These are phyloP conservation scores for Mollisia scopiformis DNA, from an alignment of 2,329 filamentous ascomycete genomes.

Conservation along the genomic window DNA sequence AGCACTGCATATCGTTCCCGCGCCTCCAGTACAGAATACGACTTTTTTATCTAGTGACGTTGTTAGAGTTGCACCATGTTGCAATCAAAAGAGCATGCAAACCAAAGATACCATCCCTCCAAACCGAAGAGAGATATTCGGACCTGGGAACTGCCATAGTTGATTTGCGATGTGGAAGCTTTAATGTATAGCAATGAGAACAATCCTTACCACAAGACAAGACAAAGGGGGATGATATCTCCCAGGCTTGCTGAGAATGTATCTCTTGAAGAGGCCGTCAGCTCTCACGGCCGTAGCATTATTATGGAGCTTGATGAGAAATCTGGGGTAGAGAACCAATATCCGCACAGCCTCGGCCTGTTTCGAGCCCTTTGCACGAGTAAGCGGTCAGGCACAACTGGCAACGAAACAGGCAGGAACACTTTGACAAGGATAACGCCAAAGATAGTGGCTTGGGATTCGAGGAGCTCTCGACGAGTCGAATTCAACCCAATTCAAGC, in stretches of 20 bases:
- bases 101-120: constrained; percentile 90
- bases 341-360: constrained; percentile 8
- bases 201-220: neutral
- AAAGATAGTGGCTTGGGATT: neutral
- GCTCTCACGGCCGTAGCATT: constrained; percentile 16
- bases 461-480: neutral
- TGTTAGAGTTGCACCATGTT: neutral
- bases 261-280: neutral
- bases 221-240: neutral
- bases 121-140: constrained; percentile 79
- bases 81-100: constrained; percentile 32
- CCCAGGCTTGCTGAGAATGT: constrained; percentile 6
- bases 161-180: neutral
- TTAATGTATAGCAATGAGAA: neutral
- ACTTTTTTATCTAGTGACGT: constrained; percentile 76
- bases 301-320: constrained; percentile 5
- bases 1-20: constrained; percentile 90
- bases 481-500: constrained; percentile 1
- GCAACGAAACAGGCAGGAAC: constrained; percentile 11
- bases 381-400: constrained; percentile 12
- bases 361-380: neutral
- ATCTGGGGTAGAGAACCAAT: constrained; percentile 5
- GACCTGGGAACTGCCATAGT: constrained; percentile 59
- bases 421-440: neutral
- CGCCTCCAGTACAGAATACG: constrained; percentile 92